Conservation (phyloP, 106 monocot genomes). For the Dendrobium officinale region DNA sequence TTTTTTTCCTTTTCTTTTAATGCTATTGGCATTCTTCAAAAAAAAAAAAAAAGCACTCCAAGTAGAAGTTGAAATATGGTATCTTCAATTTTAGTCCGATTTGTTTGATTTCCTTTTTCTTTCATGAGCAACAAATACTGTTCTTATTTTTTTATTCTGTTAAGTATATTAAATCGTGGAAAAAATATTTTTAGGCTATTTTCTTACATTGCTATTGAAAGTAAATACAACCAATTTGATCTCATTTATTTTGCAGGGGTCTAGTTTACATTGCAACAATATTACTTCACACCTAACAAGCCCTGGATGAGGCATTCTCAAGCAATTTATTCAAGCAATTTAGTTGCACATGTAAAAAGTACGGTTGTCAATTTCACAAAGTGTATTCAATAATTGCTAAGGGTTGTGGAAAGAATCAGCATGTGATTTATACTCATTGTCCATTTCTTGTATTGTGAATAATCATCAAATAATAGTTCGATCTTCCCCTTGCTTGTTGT, state of each 20-base stretch:
- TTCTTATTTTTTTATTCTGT: not conserved
- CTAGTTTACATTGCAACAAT: not conserved
- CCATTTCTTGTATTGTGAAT: slow-evolving; percentile 50
- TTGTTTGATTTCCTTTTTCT: not conserved
- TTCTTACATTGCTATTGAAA: not conserved
- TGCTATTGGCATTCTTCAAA: no score
- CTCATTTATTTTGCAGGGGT: not conserved
- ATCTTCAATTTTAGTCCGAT: not conserved
- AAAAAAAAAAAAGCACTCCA: not conserved
- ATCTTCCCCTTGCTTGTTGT: slow-evolving; percentile 53
- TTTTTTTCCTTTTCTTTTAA: no score
- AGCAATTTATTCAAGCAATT: not conserved
- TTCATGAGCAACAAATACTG: not conserved
- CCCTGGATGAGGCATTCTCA: not conserved
- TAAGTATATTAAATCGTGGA: not conserved
- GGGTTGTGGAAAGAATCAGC: slow-evolving; percentile 47
- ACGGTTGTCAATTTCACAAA: not conserved
- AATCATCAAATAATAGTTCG: slow-evolving; percentile 33
- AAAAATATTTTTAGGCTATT: not conserved
- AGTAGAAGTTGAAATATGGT: not conserved
- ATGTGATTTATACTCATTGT: slow-evolving; percentile 49
- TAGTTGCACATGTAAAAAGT: not conserved
- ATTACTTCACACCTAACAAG: not conserved
- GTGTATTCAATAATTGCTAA: slow-evolving; percentile 8
- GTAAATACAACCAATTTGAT: not conserved